A percentile compares a stretch with the other conserved stretches of the same genome.
phyloP scores from a whole-genome alignment of 176 grass and related monocot genomes.

The Dactylis glomerata region DNA sequence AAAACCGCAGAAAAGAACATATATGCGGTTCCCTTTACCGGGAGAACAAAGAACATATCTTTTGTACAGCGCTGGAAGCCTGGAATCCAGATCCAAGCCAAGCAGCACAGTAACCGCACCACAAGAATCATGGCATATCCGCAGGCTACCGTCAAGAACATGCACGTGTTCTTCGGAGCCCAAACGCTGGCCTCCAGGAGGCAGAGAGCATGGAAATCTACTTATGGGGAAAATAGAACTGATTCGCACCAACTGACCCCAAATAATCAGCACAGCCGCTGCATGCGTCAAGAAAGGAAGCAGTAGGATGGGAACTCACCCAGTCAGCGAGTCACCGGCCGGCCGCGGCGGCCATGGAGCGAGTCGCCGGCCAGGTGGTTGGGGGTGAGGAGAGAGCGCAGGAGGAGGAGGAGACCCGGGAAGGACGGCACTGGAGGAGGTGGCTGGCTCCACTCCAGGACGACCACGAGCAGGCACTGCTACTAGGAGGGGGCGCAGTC shows the following conservation, averaged over 20 bases:
- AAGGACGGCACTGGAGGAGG: background rate
- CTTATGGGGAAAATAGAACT: background rate
- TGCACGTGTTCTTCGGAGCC: too few relatives aligned
- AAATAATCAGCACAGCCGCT: background rate
- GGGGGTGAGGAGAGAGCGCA: too few relatives aligned
- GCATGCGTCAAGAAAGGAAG: background rate
- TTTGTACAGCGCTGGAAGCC: too few relatives aligned
- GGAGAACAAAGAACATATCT: too few relatives aligned
- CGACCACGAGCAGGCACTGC: conserved; percentile 18
- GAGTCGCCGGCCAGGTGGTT: background rate
- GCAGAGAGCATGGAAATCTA: background rate
- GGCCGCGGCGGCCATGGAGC: conserved; percentile 16
- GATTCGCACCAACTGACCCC: background rate
- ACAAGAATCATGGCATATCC: too few relatives aligned
- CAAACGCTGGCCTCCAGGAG: background rate
- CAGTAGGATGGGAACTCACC: background rate
- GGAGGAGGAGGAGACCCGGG: background rate
- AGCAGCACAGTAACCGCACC: too few relatives aligned
- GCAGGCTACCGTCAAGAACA: too few relatives aligned
- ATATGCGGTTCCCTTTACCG: too few relatives aligned
- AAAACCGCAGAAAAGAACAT: background rate
- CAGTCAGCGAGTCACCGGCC: background rate
- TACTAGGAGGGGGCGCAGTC: background rate
- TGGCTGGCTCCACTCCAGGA: conserved; percentile 1
- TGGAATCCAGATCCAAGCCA: too few relatives aligned